These are phyloP conservation scores for Aspergillus quadricinctus DNA, from an alignment of 2,329 filamentous ascomycete genomes.

Conservation along the genomic window DNA sequence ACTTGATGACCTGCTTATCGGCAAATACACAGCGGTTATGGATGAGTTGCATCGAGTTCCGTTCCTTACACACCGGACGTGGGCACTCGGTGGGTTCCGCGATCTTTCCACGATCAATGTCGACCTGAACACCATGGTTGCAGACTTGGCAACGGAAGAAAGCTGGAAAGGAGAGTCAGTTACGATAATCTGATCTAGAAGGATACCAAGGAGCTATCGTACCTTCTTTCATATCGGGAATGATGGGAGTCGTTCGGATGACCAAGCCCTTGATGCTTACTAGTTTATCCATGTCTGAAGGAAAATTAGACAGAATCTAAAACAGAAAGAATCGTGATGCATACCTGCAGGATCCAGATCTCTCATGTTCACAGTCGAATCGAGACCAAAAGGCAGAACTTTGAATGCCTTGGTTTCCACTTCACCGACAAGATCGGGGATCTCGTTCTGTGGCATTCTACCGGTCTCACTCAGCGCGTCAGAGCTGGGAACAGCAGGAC, in stretches of 20 bases:
- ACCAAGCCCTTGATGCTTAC: conserved; percentile 94
- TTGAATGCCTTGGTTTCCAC: conserved; percentile 77
- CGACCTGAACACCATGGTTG: conserved; percentile 83
- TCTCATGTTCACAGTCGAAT: conserved; percentile 82
- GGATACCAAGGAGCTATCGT: conserved; percentile 14
- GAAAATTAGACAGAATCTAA: neutral
- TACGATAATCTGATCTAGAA: neutral
- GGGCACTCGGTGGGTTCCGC: conserved; percentile 89
- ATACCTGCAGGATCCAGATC: conserved; percentile 83
- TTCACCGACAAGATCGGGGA: conserved; percentile 69
- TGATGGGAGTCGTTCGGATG: conserved; percentile 91
- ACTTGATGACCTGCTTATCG: conserved; percentile 97
- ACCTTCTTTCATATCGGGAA: conserved; percentile 95
- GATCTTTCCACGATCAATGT: conserved; percentile 93
- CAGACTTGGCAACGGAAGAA: conserved; percentile 96
- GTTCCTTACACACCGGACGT: conserved; percentile 71
- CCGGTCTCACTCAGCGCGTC: conserved; percentile 55
- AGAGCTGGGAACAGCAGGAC: conserved; percentile 74
- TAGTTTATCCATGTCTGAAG: conserved; percentile 84
- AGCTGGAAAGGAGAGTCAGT: conserved; percentile 44
- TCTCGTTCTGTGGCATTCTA: conserved; percentile 37
- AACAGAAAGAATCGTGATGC: conserved; percentile 9
- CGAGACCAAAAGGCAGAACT: conserved; percentile 83
- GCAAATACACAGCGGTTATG: conserved; percentile 94
- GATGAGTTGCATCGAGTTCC: conserved; percentile 96